These are phyloP conservation scores for Nectriaceae sp. DNA, from an alignment of 2,329 filamentous ascomycete genomes.

Conservation along the genomic window DNA sequence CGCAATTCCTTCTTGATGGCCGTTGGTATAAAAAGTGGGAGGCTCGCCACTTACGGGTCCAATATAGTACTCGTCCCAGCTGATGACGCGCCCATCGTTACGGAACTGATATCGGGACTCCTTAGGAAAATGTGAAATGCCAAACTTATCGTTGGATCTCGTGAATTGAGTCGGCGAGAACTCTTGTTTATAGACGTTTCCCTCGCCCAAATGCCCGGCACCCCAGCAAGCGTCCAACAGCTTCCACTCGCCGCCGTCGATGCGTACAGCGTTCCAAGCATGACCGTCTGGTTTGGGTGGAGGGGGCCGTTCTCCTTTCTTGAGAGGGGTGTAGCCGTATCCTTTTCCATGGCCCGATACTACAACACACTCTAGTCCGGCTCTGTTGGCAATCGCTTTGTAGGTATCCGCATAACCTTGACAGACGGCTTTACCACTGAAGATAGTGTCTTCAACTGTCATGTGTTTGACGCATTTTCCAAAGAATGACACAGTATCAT, in stretches of 20 bases:
- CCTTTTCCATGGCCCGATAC: conserved; percentile 85
- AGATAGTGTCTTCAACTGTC: conserved; percentile 72
- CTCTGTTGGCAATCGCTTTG: conserved; percentile 73
- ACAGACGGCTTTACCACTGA: conserved; percentile 82
- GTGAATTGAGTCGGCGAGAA: conserved; percentile 68
- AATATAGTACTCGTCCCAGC: conserved; percentile 82
- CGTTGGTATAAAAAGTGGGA: conserved; percentile 48
- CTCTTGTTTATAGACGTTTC: conserved; percentile 61
- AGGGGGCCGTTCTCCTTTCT: conserved; percentile 66
- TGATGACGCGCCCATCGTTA: conserved; percentile 64
- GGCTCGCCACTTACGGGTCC: conserved; percentile 56
- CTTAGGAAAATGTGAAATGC: conserved; percentile 74
- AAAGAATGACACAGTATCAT: conserved; percentile 82
- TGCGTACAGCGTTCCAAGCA: conserved; percentile 90
- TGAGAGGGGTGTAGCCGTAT: conserved; percentile 66
- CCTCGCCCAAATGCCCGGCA: conserved; percentile 66
- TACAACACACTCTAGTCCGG: conserved; percentile 76
- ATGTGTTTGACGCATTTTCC: conserved; percentile 65
- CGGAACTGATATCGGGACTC: conserved; percentile 73
- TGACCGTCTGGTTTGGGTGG: conserved; percentile 65
- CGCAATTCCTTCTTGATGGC: conserved; percentile 52
- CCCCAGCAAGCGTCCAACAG: conserved; percentile 93
- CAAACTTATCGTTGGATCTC: conserved; percentile 75
- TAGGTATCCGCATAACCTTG: conserved; percentile 88
- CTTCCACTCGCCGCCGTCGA: conserved; percentile 89